phyloP scores from a whole-genome alignment of 345 rosid genomes.

The Balakata baccata region DNA sequence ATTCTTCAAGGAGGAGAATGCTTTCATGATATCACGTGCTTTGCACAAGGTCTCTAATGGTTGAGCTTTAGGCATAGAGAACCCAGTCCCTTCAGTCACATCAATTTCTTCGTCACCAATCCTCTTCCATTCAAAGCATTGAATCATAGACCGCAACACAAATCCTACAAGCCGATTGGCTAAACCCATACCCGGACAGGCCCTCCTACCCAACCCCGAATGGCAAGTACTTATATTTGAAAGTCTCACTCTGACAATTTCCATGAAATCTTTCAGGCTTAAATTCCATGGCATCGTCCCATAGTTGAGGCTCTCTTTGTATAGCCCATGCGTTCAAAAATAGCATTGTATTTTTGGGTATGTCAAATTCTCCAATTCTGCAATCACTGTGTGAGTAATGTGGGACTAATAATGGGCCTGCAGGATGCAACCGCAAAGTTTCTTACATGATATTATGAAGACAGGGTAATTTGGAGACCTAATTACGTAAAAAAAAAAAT shows the following conservation, averaged over 20 bases:
- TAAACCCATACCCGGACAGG: conserved; percentile 5
- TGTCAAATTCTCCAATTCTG: background rate
- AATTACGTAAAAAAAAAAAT: too few relatives aligned
- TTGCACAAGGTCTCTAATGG: conserved; percentile 4
- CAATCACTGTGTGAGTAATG: background rate
- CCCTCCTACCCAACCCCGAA: background rate
- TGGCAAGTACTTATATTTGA: background rate
- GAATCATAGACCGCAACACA: background rate
- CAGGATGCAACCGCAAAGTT: background rate
- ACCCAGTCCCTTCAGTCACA: background rate
- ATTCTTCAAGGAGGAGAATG: too few relatives aligned
- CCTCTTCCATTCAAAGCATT: conserved; percentile 11
- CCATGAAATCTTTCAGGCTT: background rate
- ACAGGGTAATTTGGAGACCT: background rate
- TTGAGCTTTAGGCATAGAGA: background rate
- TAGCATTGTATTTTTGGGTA: background rate
- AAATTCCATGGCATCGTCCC: background rate
- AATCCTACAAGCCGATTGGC: background rate
- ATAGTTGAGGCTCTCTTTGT: background rate
- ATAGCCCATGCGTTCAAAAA: background rate
- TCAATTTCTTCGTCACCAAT: background rate
- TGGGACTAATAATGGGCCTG: background rate
- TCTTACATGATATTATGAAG: background rate
- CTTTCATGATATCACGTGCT: background rate
- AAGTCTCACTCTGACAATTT: too few relatives aligned